A percentile compares a stretch with the other conserved stretches of the same genome.
These are phyloP conservation scores for Paramecium biaurelia DNA, from an alignment of 73 alveolate species.

Conservation along the genomic window DNA sequence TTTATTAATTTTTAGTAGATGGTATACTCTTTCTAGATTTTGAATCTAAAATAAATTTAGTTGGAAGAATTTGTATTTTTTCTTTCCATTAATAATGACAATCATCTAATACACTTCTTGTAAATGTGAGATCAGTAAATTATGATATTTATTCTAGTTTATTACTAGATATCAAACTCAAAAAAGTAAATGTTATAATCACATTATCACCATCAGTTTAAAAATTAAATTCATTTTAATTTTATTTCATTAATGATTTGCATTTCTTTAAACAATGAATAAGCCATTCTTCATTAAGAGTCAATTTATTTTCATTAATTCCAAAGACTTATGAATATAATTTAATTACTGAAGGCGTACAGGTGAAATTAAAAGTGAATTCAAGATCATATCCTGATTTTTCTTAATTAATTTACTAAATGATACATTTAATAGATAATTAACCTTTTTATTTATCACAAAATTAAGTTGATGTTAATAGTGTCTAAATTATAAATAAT, in stretches of 20 bases:
- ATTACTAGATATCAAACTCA: background rate
- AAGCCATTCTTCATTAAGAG: background rate
- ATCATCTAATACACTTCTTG: background rate
- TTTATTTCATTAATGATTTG: background rate
- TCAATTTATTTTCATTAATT: background rate
- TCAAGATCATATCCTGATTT: conserved; percentile 12
- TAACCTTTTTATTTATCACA: conserved; percentile 1
- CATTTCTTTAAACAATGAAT: background rate
- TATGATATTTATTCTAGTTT: background rate
- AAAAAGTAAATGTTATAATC: background rate
- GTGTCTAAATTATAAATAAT: background rate
- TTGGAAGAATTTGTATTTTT: background rate
- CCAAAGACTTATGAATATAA: conserved; percentile 1
- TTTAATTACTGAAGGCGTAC: background rate
- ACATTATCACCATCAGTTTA: conserved; percentile 14
- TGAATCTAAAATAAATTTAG: background rate
- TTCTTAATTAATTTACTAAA: background rate
- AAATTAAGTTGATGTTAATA: background rate
- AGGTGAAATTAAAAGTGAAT: background rate
- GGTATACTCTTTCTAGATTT: background rate
- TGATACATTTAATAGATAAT: background rate
- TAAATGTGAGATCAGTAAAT: background rate
- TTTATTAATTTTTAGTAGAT: background rate
- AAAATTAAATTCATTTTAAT: background rate
- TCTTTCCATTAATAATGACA: conserved; percentile 23